Base-by-base conservation (phyloP, 192 early-diverging fungal species). In the Coemansia sp. region DNA sequence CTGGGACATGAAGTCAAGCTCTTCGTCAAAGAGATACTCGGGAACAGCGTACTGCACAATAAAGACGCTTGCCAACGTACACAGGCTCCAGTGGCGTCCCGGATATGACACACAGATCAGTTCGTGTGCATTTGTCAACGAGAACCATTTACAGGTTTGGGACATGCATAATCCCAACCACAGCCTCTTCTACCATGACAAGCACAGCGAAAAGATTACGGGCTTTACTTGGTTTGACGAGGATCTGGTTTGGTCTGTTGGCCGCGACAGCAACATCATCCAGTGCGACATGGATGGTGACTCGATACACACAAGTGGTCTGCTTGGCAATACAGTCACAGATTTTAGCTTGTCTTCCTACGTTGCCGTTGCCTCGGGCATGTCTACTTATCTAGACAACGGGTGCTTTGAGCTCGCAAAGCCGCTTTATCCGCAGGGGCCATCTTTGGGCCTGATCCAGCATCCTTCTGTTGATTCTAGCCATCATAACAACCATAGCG, bases 51-150 rank as follows among this genome's bases (percentile, higher is more conserved):
- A 67, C 63, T 75, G 74, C 60, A 67, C 68, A 10, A 75, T 85
- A 53, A 73, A 72, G 42, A 83, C 84, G n/a, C 54, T 67, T 2
- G 65, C 56, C 1, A 45, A 32, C 8, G 44, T 69, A 26, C 73
- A 79, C 65, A 67, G 69, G 15, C 57, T 85, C 44, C 67, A 71
- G 26, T 85, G 84, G 84, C 79, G 84, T 0, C 84, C 84, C 4
- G 84, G 79, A 37, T 62, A 83, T 41, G 77, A 81, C n/a, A 78
- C 76, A 9, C 79, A 85, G 64, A 69, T 85, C 39, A 70, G 66
- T 49, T 83, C 79, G 6, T 74, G 76, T 56, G 65, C 80, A 26
- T 64, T 59, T 11, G 37, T 43, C 52, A 26, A 49, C 37, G 80
- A 85, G 41, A 44, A 66, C 13, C 56, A 68, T 11, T 43, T 85